These are phyloP conservation scores for Phytophthora citricola DNA, from an alignment of 352 stramenopile genomes.

Conservation along the genomic window DNA sequence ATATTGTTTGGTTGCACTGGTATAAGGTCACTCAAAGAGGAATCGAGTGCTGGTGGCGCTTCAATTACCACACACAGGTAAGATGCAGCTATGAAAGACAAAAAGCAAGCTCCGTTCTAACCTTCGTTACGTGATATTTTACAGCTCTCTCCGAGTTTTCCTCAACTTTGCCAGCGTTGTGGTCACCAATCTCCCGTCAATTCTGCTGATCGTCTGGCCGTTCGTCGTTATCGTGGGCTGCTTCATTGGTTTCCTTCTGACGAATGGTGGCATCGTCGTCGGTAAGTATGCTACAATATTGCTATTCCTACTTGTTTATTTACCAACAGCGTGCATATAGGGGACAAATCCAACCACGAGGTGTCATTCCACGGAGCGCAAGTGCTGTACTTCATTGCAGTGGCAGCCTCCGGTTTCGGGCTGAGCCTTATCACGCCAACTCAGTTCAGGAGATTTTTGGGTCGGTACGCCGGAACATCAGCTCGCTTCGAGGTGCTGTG, in stretches of 20 bases:
- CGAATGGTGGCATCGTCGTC: constrained; percentile 83
- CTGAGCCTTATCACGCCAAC: constrained; percentile 46
- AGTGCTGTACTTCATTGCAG: constrained; percentile 81
- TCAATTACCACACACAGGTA: constrained; percentile 46
- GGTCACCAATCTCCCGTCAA: constrained; percentile 50
- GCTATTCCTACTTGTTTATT: neutral
- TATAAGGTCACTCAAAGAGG: constrained; percentile 48
- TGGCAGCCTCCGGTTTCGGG: constrained; percentile 67
- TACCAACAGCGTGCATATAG: constrained; percentile 29
- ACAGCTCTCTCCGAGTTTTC: constrained; percentile 50
- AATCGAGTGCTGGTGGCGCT: constrained; percentile 19
- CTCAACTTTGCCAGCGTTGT: constrained; percentile 71
- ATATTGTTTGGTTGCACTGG: neutral
- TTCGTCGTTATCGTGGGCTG: constrained; percentile 62
- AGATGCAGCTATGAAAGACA: neutral
- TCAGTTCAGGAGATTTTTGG: constrained; percentile 44
- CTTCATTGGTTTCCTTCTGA: constrained; percentile 73
- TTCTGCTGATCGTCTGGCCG: constrained; percentile 76
- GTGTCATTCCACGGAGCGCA: constrained; percentile 76
- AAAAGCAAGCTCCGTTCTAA: too few relatives aligned
- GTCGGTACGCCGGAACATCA: constrained; percentile 43
- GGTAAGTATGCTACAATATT: constrained; percentile 42
- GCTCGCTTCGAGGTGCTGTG: constrained; percentile 38
- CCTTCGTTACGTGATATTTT: neutral
- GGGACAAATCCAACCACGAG: constrained; percentile 88